Conservation (phyloP, 495 filamentous ascomycete genomes). For the Neurospora sp. region DNA sequence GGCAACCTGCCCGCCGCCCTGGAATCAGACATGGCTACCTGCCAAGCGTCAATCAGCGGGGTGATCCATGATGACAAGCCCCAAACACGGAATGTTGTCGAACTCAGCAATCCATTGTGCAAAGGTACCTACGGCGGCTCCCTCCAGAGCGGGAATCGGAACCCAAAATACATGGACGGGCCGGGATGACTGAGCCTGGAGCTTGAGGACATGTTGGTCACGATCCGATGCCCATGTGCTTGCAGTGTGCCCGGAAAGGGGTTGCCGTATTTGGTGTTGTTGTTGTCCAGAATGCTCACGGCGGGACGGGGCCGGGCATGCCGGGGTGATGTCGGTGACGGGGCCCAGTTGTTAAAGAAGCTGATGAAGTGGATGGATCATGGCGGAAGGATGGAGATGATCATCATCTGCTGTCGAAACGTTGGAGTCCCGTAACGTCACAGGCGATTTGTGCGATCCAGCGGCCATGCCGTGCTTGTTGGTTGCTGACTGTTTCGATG, state of each 20-base stretch:
- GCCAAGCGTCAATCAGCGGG: neutral
- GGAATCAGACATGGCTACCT: neutral
- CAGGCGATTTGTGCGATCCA: neutral
- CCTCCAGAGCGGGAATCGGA: neutral
- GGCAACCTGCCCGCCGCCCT: neutral
- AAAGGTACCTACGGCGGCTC: neutral
- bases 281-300: neutral
- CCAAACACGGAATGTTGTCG: neutral
- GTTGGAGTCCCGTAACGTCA: neutral
- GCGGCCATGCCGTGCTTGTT: neutral
- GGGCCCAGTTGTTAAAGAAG: neutral
- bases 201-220: neutral
- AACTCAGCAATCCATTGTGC: neutral
- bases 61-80: neutral
- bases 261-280: neutral
- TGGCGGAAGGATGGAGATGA: neutral
- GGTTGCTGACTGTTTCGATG: neutral
- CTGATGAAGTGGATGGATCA: neutral
- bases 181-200: neutral
- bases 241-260: neutral
- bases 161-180: neutral
- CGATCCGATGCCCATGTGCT: neutral
- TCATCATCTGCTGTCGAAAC: neutral
- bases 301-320: neutral
- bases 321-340: neutral